Conservation (phyloP, 202 grass and related monocot genomes). For the Cymbopogon flexuosus region DNA sequence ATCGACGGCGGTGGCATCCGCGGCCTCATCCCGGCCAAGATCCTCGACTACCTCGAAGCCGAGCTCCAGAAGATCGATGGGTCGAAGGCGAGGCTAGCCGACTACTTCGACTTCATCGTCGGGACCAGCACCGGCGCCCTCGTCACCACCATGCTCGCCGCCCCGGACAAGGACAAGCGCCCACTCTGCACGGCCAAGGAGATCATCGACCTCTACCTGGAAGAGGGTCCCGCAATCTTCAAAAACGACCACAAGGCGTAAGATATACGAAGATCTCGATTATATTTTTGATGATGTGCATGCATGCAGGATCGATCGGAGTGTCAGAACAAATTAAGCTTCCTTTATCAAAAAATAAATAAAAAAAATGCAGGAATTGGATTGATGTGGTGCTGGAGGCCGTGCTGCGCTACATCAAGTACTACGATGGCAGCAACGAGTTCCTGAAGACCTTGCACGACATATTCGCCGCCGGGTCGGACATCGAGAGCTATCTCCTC, state of each 20-base stretch:
- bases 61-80: slow-evolving; percentile 2
- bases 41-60: slow-evolving; percentile 20
- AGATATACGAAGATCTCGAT: no score
- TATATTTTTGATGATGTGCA: no score
- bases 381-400: no score
- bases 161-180: background rate
- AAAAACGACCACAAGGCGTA: background rate
- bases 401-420: no score
- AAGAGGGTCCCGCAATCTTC: background rate
- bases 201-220: background rate
- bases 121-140: slow-evolving; percentile 30
- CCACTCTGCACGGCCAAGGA: slow-evolving; percentile 2
- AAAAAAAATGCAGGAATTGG: background rate
- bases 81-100: background rate
- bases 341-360: no score
- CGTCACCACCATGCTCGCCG: slow-evolving; percentile 8
- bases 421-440: no score
- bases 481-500: no score
- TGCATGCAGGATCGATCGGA: no score
- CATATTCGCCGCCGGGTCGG: no score
- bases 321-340: no score
- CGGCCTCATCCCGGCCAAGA: background rate
- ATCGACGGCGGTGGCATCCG: slow-evolving; percentile 12
- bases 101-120: slow-evolving; percentile 32
- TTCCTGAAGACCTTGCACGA: no score